Evolutionary conservation across 176 grass and related monocot species (phyloP), one percentile per base, ranked within the genome.

Genomic region (Oryza rufipogon): DNA sequence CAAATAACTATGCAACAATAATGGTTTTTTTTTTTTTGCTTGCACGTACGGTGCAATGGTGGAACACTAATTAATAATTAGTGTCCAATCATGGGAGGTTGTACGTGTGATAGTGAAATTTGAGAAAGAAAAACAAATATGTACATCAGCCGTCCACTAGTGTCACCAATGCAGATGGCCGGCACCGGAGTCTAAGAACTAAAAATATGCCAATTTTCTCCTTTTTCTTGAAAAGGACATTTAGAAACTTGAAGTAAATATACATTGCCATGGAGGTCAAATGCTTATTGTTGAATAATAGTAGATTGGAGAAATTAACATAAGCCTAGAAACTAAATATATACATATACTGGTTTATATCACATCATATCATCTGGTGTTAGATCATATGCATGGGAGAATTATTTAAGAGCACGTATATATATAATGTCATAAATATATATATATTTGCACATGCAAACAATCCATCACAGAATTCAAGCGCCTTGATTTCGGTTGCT

Each of bases 91-190:
- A 68, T 58, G 26, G 48, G 46, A 73, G 7, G 58, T 74, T 68
- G 88, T 90, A 83, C 84, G 75, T 87, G 89, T 75, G 89, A 87
- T 44, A 80, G 64, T 64, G 88, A 78, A 66, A 78, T 86, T 34
- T 25, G 10, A 66, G 14, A 61, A 26, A 68, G 19, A 10, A 44
- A 76, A 51, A 32, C 30, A 32, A 23, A 48, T 36, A 36, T 4
- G 58, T 7, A 22, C 6, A 76, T 68, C 14, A 26, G 77, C 81
- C 76, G 65, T 74, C 76, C 73, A 48, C 23, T 76, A 39, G 28
- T 73, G 34, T 88, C 76, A 87, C 32, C 20, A 84, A 66, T 26
- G 64, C 38, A 52, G 44, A 88, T 61, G 82, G 77, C 66, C 77
- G 77, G 89, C 82, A 88, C 2, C 81, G 82, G 77, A 26, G 74